Evolutionary conservation across 2,329 filamentous ascomycete species (phyloP), one percentile per base, ranked within the genome.

Genomic region (Fusarium continuum): DNA sequence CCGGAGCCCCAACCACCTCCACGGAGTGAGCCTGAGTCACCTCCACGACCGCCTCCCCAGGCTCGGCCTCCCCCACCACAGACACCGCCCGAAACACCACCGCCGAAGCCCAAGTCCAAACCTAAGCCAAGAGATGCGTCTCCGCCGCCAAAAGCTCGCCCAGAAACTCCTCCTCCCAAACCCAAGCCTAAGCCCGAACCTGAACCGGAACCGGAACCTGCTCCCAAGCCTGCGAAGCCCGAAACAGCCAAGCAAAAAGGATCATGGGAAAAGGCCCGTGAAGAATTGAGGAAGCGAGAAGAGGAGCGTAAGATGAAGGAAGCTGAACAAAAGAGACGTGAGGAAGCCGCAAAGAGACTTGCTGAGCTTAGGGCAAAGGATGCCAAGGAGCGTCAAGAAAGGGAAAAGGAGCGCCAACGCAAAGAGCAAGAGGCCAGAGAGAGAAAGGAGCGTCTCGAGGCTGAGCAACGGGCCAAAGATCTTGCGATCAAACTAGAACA

Each of bases 211-310:
- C 49, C 49, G 3, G 10, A 36, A 13, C 34, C 29, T 4, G 16
- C 29, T 8, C 34, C 43, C 9, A 54, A 38, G 19, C 26, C 34
- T 11, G 44, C n/a, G 40, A 59, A 28, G 13, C 43, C 16, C 11
- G 45, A 3, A 10, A 35, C 76, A 20, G 48, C 65, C 16, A 69
- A 55, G 25, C 75, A 78, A 2, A 83, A 82, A 69, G 78, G 80
- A 8, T 79, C 85, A 1, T 91, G 88, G 88, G 88, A 91, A 66
- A 89, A 86, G 72, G 88, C 88, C 4, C 80, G 88, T 49, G 88
- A 91, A 70, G 88, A 91, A 65, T 89, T 84, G 17, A 80, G 84
- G 36, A 83, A 80, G 55, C 82, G 83, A 51, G 88, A 89, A 65
- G 87, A 88, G 64, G 86, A 90, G 63, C 85, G 86, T 10, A 88